Conservation (phyloP, 495 filamentous ascomycete genomes). For the Margaritispora aquatica region DNA sequence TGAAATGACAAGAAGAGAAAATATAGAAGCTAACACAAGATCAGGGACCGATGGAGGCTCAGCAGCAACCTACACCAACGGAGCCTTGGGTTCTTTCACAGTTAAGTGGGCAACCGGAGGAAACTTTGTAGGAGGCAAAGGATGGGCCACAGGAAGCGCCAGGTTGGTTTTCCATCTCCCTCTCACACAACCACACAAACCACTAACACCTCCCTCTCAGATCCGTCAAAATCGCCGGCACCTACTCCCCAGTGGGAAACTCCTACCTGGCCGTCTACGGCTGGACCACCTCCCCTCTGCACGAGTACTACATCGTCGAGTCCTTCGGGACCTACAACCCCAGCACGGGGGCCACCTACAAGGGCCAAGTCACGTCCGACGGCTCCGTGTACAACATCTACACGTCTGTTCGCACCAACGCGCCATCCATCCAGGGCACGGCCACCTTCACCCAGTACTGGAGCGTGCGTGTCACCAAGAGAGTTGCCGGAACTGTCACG, state of each 20-base stretch:
- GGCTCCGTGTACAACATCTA: slow-evolving; percentile 61
- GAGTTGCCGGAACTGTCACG: slow-evolving; percentile 29
- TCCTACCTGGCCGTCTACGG: slow-evolving; percentile 52
- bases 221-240: slow-evolving; percentile 36
- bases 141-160: slow-evolving; percentile 12
- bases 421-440: slow-evolving; percentile 52
- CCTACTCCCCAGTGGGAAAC: slow-evolving; percentile 41
- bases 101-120: slow-evolving; percentile 52
- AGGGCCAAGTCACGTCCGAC: slow-evolving; percentile 51
- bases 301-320: slow-evolving; percentile 58
- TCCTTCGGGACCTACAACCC: slow-evolving; percentile 50
- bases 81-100: slow-evolving; percentile 46
- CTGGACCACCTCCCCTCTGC: slow-evolving; percentile 48
- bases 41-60: slow-evolving; percentile 52
- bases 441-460: slow-evolving; percentile 52
- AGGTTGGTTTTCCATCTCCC: slow-evolving; percentile 43
- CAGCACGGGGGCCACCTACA: slow-evolving; percentile 36
- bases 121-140: slow-evolving; percentile 57
- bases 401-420: slow-evolving; percentile 48
- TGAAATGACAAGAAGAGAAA: too few species aligned
- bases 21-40: too few species aligned
- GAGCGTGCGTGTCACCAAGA: slow-evolving; percentile 42
- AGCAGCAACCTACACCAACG: slow-evolving; percentile 53
- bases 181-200: background rate
- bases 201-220: background rate